These are phyloP conservation scores for Globisporangium barbulae DNA, from an alignment of 352 stramenopile genomes.

Conservation along the genomic window DNA sequence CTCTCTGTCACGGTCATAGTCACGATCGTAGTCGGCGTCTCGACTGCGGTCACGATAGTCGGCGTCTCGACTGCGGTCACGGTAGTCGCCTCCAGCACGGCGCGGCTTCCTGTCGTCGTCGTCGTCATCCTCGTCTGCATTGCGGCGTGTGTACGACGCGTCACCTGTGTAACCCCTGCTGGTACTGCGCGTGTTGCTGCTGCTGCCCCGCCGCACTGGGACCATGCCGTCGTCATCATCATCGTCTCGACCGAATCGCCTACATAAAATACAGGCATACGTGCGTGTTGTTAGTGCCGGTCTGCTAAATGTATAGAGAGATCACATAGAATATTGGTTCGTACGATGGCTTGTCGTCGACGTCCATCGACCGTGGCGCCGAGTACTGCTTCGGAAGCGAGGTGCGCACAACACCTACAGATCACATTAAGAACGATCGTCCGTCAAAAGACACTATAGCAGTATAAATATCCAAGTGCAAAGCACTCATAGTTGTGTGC, in stretches of 20 bases:
- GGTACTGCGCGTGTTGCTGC: conserved; percentile 19
- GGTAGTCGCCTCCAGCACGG: conserved; percentile 16
- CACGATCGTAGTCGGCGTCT: conserved; percentile 15
- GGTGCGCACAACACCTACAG: conserved; percentile 67
- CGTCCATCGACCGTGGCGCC: conserved; percentile 60
- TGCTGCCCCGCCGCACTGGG: conserved; percentile 20
- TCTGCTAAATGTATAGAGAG: not conserved
- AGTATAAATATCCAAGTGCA: too few species aligned
- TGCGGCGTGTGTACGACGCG: conserved; percentile 28
- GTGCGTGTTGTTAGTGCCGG: not conserved
- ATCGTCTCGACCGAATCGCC: conserved; percentile 71
- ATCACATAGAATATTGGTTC: conserved; percentile 15
- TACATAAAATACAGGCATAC: conserved; percentile 14
- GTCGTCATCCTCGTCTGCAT: conserved; percentile 40
- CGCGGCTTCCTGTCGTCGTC: conserved; percentile 40
- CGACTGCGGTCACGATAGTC: conserved; percentile 17
- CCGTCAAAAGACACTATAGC: not conserved
- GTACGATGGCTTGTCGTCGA: conserved; percentile 83
- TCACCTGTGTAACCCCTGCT: conserved; percentile 14
- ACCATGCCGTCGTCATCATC: conserved; percentile 54
- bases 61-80: conserved; percentile 10
- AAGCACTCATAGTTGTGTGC: not conserved
- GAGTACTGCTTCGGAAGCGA: conserved; percentile 79
- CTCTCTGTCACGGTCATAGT: conserved; percentile 25
- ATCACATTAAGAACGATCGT: not conserved